Evolutionary conservation across 192 early-diverging fungal species (phyloP), one percentile per base, ranked within the genome.

Genomic region (Backusella circina): DNA sequence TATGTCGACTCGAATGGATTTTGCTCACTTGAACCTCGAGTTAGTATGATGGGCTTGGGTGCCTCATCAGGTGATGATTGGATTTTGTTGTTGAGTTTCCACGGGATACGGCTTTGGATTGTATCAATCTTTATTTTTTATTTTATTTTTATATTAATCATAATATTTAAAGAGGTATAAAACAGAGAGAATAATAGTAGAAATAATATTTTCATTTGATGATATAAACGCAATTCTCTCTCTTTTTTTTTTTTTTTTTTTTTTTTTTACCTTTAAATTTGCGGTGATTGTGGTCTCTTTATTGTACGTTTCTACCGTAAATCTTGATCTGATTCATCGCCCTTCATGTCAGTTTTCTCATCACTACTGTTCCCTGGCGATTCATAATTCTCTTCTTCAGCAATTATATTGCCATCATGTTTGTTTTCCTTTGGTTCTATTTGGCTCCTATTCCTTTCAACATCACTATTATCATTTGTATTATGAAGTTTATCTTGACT

Each of bases 1-100:
- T 86, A 87, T 9, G 90, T 91, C 0, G 85, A 80, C 4, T 90
- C 92, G 80, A 93, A 93, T 1, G 93, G 91, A 73, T 91, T 91
- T 39, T 90, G 87, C 31, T 85, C 86, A 70, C 84, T 88, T 13
- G 88, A 88, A 16, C 87, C 88, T 5, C 89, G 85, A 39, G 82
- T 88, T 36, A 91, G 84, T 33, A 92, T 87, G n/a, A 94, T 81
- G 6, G 84, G 89, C 51, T 73, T 82, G 64, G 71, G 82, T 70
- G 66, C 73, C 21, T 61, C 54, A 75, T 74, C 67, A 38, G 75
- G 68, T 23, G 79, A 50, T 32, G 66, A 44, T 31, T 75, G 72
- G 10, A 73, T 65, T 74, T 35, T 64, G 28, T 76, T 74, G 44
- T 67, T 74, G 12, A 51, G 54, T 13, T 61, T 57, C 66, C 66